Conservation (phyloP, 345 rosid genomes). For the Carallia pectinifolia region DNA sequence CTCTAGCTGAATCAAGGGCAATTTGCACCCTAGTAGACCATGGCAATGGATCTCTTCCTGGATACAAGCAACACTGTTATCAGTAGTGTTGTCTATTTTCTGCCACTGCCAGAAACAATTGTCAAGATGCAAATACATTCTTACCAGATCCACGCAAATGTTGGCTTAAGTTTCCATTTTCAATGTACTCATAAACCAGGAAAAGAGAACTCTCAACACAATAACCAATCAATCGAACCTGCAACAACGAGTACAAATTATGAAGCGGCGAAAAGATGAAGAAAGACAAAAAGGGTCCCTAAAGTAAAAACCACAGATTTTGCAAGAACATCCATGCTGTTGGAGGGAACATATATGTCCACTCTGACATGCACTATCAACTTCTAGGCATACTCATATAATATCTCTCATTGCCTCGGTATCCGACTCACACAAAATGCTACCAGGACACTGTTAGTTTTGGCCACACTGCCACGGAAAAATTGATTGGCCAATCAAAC, state of each 20-base stretch:
- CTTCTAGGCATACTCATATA: neutral
- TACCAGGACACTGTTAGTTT: too few species aligned
- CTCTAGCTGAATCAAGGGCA: conserved; percentile 98
- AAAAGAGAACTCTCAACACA: conserved; percentile 95
- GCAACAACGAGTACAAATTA: neutral
- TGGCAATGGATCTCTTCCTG: conserved; percentile 72
- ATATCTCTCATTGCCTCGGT: too few species aligned
- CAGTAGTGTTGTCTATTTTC: neutral
- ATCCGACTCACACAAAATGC: too few species aligned
- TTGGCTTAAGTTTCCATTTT: conserved; percentile 90
- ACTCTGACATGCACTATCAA: neutral
- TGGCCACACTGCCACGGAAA: too few species aligned
- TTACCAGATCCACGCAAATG: conserved; percentile 85
- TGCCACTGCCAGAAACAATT: conserved; percentile 3
- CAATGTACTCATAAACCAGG: conserved; percentile 81
- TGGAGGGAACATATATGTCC: neutral
- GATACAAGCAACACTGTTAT: conserved; percentile 19
- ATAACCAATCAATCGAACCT: conserved; percentile 93
- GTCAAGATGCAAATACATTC: conserved; percentile 6
- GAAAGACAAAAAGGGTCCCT: too few species aligned
- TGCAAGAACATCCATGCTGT: neutral
- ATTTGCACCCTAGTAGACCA: conserved; percentile 91
- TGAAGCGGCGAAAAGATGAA: too few species aligned
- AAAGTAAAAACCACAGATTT: neutral
- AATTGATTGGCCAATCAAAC: neutral